A percentile compares a stretch with the other conserved stretches of the same genome.
Conservation (phyloP, 345 rosid genomes). For the Cardiospermum halicacabum region DNA sequence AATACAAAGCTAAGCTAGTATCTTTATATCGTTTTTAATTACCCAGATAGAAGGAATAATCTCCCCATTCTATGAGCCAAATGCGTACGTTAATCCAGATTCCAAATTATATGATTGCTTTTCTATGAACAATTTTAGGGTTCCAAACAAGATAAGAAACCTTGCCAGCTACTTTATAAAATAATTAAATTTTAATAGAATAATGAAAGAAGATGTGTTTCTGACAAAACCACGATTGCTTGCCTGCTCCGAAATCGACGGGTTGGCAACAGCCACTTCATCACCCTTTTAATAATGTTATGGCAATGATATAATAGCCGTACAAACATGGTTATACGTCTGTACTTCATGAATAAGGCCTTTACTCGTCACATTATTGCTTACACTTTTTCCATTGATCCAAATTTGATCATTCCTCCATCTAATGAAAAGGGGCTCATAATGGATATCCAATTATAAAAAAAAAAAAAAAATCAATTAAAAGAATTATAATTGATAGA, state of each 20-base stretch:
- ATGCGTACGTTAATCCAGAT: slow-evolving; percentile 9
- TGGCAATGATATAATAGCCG: no score
- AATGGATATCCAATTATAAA: no score
- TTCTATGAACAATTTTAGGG: slow-evolving; percentile 3
- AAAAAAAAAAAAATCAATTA: no score
- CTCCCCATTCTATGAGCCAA: slow-evolving; percentile 3
- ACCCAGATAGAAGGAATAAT: slow-evolving; percentile 1
- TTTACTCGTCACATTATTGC: no score
- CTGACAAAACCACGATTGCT: neutral
- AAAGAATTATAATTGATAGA: no score
- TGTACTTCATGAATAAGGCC: no score
- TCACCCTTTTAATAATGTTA: no score
- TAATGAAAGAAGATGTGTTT: neutral
- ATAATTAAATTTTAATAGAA: neutral
- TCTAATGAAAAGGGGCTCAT: no score
- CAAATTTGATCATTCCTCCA: no score
- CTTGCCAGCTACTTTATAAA: neutral
- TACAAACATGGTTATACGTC: no score
- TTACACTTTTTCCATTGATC: no score
- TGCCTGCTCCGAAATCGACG: neutral
- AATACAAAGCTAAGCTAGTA: neutral
- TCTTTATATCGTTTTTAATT: neutral
- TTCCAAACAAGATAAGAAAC: neutral
- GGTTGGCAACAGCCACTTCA: slow-evolving; percentile 1
- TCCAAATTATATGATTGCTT: slow-evolving; percentile 11